Evolutionary conservation across 2,329 filamentous ascomycete species (phyloP), one percentile per base, ranked within the genome.

Genomic region (Bretziella fagacearum): DNA sequence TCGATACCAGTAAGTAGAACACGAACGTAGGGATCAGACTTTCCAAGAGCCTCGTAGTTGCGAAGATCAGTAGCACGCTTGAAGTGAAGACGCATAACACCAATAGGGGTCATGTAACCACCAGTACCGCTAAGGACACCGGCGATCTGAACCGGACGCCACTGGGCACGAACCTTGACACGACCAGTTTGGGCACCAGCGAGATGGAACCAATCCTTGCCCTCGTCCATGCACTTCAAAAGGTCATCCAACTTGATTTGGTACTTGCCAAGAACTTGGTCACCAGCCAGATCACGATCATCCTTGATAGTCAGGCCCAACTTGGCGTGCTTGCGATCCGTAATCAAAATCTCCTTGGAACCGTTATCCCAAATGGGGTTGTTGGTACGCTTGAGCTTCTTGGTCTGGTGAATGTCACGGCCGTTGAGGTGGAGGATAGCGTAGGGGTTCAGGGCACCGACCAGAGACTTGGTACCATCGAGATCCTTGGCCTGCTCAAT

Each of bases 401-500:
- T 84, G 46, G 87, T 93, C 48, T 77, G 72, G 56, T 94, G 86
- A 3, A 96, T 73, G 59, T 93, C 81, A 63, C 91, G 93, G 53
- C 85, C 83, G 56, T 98, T 98, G 55, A 98, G 74, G 37, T 95
- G 71, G 44, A 98, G 71, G 26, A 79, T 71, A 7, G 84, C 87
- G 55, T 96, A 98, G 1, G 91, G 91, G 62, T 86, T 96, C 40
- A 98, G 78, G 52, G 80, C 73, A 25, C 91, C 91, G 51, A 96
- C 79, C 58, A 98, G 66, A 63, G 86, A 94, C 77, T 91, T 95
- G 54, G 76, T 82, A 44, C 81, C 81, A 57, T 98, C 91, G 26
- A 98, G 73, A 56, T 96, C 89, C 68, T 98, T 98, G 54, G 87
- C 89, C 63, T 94, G 89, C 59, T 95, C 87, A 45, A 98, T 75